Base-by-base conservation (phyloP, 192 early-diverging fungal species). In the Pilaira anomala region DNA sequence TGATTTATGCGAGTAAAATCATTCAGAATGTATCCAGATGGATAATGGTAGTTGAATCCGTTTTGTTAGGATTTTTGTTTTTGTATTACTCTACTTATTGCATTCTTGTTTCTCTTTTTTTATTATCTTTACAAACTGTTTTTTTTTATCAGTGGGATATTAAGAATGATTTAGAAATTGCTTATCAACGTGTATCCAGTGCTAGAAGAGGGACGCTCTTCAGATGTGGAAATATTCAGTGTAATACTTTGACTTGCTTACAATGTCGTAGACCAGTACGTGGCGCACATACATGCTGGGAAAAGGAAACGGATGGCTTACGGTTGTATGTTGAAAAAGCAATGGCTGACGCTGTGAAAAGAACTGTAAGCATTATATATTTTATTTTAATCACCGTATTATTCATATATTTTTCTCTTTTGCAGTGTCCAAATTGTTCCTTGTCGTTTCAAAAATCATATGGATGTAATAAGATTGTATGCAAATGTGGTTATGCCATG, bases 381-480 rank as follows among this genome's bases (percentile, higher is more conserved):
- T 29, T 8, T n/a, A 39, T 53, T 26, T 46, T 29, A 22, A 25
- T 40, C 18, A 12, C 11, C 3, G 24, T 7, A 3, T 55, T 44
- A 22, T 8, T 6, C 7, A 30, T 59, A 30, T 53, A 14, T 49
- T n/a, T 39, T n/a, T n/a, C n/a, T n/a, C n/a, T n/a, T n/a, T n/a
- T 76, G 12, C 57, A 85, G 84, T 86, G 85, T 67, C 83, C 83
- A 22, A 40, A 48, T 3, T 86, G 85, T 64, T 66, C 57, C 28
- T 48, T 85, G 16, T 78, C 80, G 40, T 86, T 82, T 61, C 72
- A 72, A 60, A 85, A 85, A 48, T 62, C 78, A 29, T 74, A 76
- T 68, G 85, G 85, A 0, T 86, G 85, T 69, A 86, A 86, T 73
- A 86, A 86, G 65, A 85, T 86, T 77, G 73, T 71, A 33, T 86